Evolutionary conservation across 2,329 filamentous ascomycete genomes (phyloP).

Genomic region (Tolypocladium nubicola): DNA sequence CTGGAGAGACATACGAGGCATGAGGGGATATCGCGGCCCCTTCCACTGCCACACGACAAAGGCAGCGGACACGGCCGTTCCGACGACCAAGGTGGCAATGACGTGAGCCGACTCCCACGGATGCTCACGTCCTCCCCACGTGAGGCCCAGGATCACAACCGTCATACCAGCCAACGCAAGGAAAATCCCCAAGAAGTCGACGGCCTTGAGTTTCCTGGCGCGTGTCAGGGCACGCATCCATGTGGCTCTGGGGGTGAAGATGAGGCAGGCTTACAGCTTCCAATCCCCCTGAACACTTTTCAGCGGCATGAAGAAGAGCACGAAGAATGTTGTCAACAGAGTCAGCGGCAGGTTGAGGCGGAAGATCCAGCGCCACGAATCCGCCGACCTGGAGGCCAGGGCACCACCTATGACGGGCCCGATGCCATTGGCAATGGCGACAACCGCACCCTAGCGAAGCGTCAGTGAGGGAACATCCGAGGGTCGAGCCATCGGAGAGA

Average conservation of each 20-base stretch:
- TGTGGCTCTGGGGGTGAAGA: not conserved
- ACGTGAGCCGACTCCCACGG: constrained; percentile 45
- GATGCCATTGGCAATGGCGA: constrained; percentile 42
- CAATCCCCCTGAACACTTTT: constrained; percentile 43
- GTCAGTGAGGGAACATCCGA: not conserved
- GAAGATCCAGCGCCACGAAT: constrained; percentile 44
- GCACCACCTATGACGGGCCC: constrained; percentile 44
- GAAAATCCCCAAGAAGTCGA: constrained; percentile 38
- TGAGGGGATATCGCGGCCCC: constrained; percentile 34
- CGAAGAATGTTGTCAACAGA: constrained; percentile 30
- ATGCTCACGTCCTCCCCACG: constrained; percentile 51
- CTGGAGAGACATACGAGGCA: constrained; percentile 24
- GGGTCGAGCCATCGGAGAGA: not conserved
- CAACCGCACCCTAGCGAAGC: constrained; percentile 29
- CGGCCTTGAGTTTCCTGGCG: constrained; percentile 33
- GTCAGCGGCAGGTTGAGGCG: constrained; percentile 43
- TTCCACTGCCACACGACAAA: constrained; percentile 45
- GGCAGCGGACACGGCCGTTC: constrained; percentile 30
- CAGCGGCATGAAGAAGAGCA: constrained; percentile 46
- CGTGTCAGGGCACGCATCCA: not conserved
- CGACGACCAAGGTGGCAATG: constrained; percentile 41
- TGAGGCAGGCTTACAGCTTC: constrained; percentile 22
- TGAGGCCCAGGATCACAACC: constrained; percentile 37
- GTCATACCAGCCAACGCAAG: constrained; percentile 35
- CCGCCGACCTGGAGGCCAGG: constrained; percentile 30